phyloP scores from a whole-genome alignment of 2,329 filamentous ascomycete species.

The Plectosphaerella plurivora region DNA sequence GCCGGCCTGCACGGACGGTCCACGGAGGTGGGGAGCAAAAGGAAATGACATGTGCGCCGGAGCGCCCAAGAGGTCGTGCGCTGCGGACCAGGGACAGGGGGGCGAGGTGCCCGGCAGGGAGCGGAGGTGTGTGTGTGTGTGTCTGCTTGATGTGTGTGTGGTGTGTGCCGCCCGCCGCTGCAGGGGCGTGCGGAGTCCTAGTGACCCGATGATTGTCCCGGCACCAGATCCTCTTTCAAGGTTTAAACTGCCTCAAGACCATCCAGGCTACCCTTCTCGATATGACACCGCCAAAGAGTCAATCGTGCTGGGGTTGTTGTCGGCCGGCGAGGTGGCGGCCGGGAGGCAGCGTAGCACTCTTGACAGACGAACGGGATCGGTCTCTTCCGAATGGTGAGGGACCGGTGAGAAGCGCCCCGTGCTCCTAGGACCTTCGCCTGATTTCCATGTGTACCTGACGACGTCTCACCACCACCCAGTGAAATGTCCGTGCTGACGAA shows the following conservation, averaged over 20 bases:
- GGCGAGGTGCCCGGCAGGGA: background rate
- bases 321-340: background rate
- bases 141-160: background rate
- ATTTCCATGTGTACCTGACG: background rate
- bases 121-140: background rate
- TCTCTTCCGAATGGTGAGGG: background rate
- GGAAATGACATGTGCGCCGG: constrained; percentile 5
- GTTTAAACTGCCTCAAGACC: too few species aligned
- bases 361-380: background rate
- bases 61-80: constrained; percentile 1
- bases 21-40: constrained; percentile 1
- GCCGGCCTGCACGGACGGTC: constrained; percentile 1
- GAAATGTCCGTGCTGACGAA: background rate
- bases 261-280: too few species aligned
- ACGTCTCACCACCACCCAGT: background rate
- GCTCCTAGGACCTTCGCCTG: background rate
- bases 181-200: too few species aligned
- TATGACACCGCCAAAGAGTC: too few species aligned
- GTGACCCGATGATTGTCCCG: too few species aligned
- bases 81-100: constrained; percentile 2
- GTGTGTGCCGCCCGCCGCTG: background rate
- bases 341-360: background rate
- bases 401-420: background rate
- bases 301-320: background rate
- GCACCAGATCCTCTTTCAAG: too few species aligned